phyloP scores from a whole-genome alignment of 2,329 filamentous ascomycete species.

The Clarireedia monteithiana region DNA sequence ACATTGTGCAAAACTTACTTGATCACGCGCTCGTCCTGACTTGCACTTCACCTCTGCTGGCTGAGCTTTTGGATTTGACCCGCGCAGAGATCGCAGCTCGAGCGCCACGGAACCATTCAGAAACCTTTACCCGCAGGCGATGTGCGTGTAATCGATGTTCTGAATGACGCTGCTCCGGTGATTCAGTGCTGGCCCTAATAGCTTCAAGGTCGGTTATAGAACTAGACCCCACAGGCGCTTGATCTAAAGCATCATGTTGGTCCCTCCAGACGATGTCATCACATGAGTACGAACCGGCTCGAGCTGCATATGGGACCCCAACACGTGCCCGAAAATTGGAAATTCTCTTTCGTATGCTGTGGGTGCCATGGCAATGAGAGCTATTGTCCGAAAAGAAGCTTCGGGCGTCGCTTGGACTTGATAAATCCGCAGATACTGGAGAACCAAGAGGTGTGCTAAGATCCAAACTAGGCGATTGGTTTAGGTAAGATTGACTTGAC shows the following conservation, averaged over 20 bases:
- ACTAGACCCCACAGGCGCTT: constrained; percentile 10
- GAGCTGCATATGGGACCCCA: constrained; percentile 19
- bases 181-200: constrained; percentile 10
- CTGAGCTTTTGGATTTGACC: constrained; percentile 15
- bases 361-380: constrained; percentile 20
- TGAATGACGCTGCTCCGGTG: constrained; percentile 11
- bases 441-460: constrained; percentile 3
- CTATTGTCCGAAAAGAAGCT: constrained; percentile 35
- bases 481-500: constrained; percentile 1
- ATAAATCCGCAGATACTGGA: constrained; percentile 12
- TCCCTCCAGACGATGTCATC: constrained; percentile 25
- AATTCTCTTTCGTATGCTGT: constrained; percentile 22
- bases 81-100: constrained; percentile 20
- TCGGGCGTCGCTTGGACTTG: constrained; percentile 22
- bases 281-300: constrained; percentile 21
- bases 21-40: constrained; percentile 1
- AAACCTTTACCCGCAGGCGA: constrained; percentile 21
- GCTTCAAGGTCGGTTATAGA: constrained; percentile 20
- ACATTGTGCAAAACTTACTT: neutral
- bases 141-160: constrained; percentile 14
- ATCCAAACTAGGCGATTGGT: constrained; percentile 9
- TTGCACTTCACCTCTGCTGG: neutral
- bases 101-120: constrained; percentile 24
- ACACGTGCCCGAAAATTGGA: constrained; percentile 24
- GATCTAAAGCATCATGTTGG: constrained; percentile 6